Evolutionary conservation across 768 basidiomycete genomes (phyloP).

Genomic region (Suillus discolor): DNA sequence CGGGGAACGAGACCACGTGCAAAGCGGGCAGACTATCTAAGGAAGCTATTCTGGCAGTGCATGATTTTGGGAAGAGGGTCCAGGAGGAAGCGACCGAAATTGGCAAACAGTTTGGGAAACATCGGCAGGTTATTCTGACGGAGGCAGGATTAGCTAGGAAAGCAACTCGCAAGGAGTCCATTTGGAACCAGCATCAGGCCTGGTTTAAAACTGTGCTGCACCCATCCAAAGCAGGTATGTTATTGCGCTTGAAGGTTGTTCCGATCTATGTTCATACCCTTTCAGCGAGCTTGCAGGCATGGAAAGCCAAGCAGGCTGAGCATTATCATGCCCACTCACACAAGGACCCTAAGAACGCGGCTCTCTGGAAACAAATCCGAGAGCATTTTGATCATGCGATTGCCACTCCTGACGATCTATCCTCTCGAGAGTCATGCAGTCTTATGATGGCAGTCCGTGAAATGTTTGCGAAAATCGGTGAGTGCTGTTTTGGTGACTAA

Average conservation of each 20-base stretch:
- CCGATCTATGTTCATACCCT: not conserved
- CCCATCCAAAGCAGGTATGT: not conserved
- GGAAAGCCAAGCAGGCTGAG: not conserved
- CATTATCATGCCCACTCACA: not conserved
- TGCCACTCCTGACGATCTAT: not conserved
- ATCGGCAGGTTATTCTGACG: not conserved
- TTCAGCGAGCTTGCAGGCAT: not conserved
- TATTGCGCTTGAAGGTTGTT: not conserved
- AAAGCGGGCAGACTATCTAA: not conserved
- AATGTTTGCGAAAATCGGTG: not conserved
- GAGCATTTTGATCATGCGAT: not conserved
- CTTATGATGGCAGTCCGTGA: not conserved
- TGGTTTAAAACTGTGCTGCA: not conserved
- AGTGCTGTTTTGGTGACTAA: not conserved
- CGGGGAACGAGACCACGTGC: not conserved
- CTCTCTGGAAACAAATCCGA: not conserved
- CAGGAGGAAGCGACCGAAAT: not conserved
- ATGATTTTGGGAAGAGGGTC: not conserved
- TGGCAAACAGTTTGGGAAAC: not conserved
- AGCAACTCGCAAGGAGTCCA: not conserved
- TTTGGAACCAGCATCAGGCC: not conserved
- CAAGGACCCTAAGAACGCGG: not conserved
- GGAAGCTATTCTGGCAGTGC: not conserved
- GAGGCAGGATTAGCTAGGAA: not conserved
- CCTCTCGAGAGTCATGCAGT: not conserved